Percentiles rank a stretch among this genome's conserved stretches.
Evolutionary conservation across 2,329 filamentous ascomycete species (phyloP).

Genomic region (Nemania sp.): DNA sequence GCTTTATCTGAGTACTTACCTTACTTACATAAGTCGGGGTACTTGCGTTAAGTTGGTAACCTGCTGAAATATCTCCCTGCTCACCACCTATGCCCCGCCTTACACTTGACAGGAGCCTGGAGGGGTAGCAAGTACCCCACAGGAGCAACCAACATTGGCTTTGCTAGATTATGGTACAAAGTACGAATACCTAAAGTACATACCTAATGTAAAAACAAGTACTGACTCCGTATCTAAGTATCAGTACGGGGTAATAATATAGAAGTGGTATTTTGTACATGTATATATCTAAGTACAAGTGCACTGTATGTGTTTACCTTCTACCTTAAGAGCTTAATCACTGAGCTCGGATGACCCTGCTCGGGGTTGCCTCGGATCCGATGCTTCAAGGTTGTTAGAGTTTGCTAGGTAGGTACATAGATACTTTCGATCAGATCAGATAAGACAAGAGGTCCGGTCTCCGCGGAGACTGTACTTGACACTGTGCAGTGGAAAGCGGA

Average conservation of each 20-base stretch:
- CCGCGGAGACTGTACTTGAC: no score
- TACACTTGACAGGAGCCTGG: neutral
- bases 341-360: constrained; percentile 8
- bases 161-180: no score
- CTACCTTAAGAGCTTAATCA: no score
- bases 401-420: neutral
- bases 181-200: no score
- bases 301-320: neutral
- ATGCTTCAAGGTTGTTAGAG: neutral
- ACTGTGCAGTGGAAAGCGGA: neutral
- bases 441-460: constrained; percentile 21
- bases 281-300: neutral
- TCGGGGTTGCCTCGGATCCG: constrained; percentile 20
- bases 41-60: neutral
- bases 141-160: no score
- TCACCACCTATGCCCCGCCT: neutral
- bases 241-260: no score
- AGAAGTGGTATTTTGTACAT: no score
- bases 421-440: constrained; percentile 23
- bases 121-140: neutral
- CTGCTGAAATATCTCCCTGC: no score
- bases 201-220: no score
- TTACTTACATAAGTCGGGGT: neutral
- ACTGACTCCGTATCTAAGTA: no score
- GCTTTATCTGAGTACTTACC: neutral